These are phyloP conservation scores for Leishmania gerbilli DNA, from an alignment of 208 protist species.

Conservation along the genomic window DNA sequence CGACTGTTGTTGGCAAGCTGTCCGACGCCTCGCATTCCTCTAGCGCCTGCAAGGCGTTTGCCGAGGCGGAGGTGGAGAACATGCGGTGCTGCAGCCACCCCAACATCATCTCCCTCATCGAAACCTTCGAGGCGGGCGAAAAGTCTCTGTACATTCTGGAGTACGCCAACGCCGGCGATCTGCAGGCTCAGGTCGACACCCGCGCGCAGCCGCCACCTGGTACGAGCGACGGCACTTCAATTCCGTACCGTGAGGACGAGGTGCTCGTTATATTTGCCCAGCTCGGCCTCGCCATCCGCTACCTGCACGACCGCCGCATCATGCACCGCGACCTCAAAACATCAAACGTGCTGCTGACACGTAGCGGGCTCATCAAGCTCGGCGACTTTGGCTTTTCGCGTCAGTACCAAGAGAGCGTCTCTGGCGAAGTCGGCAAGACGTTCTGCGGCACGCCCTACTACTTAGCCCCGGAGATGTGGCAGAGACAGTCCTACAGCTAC, in stretches of 20 bases:
- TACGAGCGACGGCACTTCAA: slow-evolving; percentile 20
- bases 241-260: slow-evolving; percentile 60
- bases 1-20: slow-evolving; percentile 65
- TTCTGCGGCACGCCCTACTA: slow-evolving; percentile 90
- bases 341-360: slow-evolving; percentile 69
- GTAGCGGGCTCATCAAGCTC: slow-evolving; percentile 77
- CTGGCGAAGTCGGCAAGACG: slow-evolving; percentile 49
- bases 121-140: slow-evolving; percentile 43
- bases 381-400: slow-evolving; percentile 86
- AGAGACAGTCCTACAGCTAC: slow-evolving; percentile 84
- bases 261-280: slow-evolving; percentile 70
- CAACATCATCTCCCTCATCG: slow-evolving; percentile 68
- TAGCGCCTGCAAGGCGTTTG: slow-evolving; percentile 39
- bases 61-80: slow-evolving; percentile 56
- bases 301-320: slow-evolving; percentile 76
- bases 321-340: slow-evolving; percentile 89
- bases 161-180: slow-evolving; percentile 82
- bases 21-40: slow-evolving; percentile 42
- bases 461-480: slow-evolving; percentile 90
- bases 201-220: slow-evolving; percentile 22
- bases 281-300: slow-evolving; percentile 72
- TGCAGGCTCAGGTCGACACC: slow-evolving; percentile 64
- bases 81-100: slow-evolving; percentile 62
- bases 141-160: slow-evolving; percentile 66
- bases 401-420: slow-evolving; percentile 60